Evolutionary conservation across 192 early-diverging fungal genomes (phyloP).

Genomic region (Piromyces finnis): DNA sequence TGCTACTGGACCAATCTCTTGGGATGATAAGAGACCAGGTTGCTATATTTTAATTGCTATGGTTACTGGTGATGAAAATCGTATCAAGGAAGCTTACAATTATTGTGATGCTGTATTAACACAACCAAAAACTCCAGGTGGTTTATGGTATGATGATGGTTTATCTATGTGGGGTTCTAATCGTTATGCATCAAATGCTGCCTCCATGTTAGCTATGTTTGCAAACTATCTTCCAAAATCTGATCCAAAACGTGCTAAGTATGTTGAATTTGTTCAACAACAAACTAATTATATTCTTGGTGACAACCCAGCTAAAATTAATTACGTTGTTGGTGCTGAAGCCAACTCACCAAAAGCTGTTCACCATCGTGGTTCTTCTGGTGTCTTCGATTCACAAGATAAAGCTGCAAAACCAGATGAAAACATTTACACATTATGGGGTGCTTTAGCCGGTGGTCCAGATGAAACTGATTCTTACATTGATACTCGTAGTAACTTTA

Average conservation of each 20-base stretch:
- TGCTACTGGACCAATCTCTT: slow-evolving; percentile 1
- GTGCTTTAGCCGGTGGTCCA: slow-evolving; percentile 36
- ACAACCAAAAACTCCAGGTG: slow-evolving; percentile 5
- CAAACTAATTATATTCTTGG: slow-evolving; percentile 35
- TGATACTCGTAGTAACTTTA: slow-evolving; percentile 21
- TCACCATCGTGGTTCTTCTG: slow-evolving; percentile 33
- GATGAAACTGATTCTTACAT: slow-evolving; percentile 21
- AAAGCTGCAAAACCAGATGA: not conserved
- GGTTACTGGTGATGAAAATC: slow-evolving; percentile 11
- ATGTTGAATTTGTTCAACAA: not conserved
- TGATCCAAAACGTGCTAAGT: not conserved
- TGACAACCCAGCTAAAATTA: slow-evolving; percentile 25
- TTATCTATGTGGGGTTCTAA: not conserved
- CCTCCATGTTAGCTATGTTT: not conserved
- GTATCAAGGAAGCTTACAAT: slow-evolving; percentile 10
- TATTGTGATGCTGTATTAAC: slow-evolving; percentile 17
- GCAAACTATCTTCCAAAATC: not conserved
- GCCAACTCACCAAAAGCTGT: slow-evolving; percentile 33
- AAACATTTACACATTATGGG: slow-evolving; percentile 23
- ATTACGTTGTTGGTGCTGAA: slow-evolving; percentile 35
- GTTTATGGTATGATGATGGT: slow-evolving; percentile 1
- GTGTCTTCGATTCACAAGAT: slow-evolving; percentile 10
- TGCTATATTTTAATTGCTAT: slow-evolving; percentile 25
- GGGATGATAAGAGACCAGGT: slow-evolving; percentile 24
- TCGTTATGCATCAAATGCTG: not conserved